Percentiles rank a stretch among this genome's conserved stretches.
Conservation (phyloP, 192 early-diverging fungal genomes). For the Helicostylum pulchrum region DNA sequence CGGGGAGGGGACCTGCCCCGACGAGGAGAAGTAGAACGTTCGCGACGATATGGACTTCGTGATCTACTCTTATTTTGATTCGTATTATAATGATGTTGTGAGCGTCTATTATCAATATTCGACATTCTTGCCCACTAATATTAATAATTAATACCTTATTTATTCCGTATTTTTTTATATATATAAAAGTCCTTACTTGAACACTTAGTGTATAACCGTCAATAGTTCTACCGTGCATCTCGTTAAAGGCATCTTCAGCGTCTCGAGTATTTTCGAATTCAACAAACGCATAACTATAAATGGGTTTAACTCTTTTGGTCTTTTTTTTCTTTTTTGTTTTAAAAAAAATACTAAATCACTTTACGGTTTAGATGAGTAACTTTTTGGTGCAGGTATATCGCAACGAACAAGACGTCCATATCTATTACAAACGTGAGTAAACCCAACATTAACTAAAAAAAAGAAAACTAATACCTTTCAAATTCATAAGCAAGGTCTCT, state of each 20-base stretch:
- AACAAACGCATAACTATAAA: constrained; percentile 85
- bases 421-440: constrained; percentile 37
- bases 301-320: not conserved
- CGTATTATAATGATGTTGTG: not conserved
- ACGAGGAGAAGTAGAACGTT: constrained; percentile 1
- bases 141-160: not conserved
- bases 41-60: constrained; percentile 2
- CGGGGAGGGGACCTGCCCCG: constrained; percentile 8
- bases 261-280: constrained; percentile 91
- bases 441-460: too few species aligned
- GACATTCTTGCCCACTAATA: constrained; percentile 10
- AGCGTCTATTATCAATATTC: not conserved
- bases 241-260: constrained; percentile 87
- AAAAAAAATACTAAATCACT: constrained; percentile 25
- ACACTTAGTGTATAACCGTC: constrained; percentile 76
- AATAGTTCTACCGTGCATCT: constrained; percentile 81
- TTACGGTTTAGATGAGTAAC: constrained; percentile 66
- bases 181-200: constrained; percentile 60
- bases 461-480: constrained; percentile 64
- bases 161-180: not conserved
- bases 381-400: constrained; percentile 75
- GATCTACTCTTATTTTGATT: constrained; percentile 7
- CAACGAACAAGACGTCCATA: constrained; percentile 83
- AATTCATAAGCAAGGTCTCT: constrained; percentile 92
- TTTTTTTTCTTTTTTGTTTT: not conserved